These are phyloP conservation scores for Amanita rubescens DNA, from an alignment of 768 basidiomycete species.

Conservation along the genomic window DNA sequence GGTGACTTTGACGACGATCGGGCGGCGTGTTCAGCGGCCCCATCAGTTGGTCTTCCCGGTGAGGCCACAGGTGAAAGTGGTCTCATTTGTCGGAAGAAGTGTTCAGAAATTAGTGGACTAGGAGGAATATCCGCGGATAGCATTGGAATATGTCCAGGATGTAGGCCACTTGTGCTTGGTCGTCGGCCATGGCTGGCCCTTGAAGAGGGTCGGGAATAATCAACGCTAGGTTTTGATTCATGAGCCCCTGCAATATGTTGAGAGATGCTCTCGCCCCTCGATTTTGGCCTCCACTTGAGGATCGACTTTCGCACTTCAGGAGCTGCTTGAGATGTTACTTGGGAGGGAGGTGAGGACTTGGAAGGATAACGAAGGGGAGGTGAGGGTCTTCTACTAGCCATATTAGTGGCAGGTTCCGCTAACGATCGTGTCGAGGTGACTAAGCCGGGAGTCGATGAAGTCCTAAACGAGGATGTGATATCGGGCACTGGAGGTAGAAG, in stretches of 20 bases:
- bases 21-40: not conserved
- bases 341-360: slow-evolving; percentile 18
- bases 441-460: slow-evolving; percentile 22
- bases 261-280: slow-evolving; percentile 21
- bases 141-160: not conserved
- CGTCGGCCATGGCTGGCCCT: slow-evolving; percentile 10
- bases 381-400: not conserved
- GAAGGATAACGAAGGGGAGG: slow-evolving; percentile 13
- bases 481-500: slow-evolving; percentile 27
- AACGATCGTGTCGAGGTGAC: not conserved
- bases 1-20: not conserved
- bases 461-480: slow-evolving; percentile 16
- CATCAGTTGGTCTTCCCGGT: slow-evolving; percentile 15
- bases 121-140: slow-evolving; percentile 46
- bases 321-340: slow-evolving; percentile 15
- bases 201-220: slow-evolving; percentile 13
- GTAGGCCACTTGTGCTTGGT: not conserved
- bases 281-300: slow-evolving; percentile 52
- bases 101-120: slow-evolving; percentile 54
- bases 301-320: slow-evolving; percentile 60
- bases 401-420: not conserved
- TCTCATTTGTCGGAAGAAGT: slow-evolving; percentile 21
- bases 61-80: not conserved
- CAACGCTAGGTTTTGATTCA: not conserved
- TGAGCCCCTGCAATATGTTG: not conserved